Conservation (phyloP, 495 filamentous ascomycete species). For the Neurospora sp. region DNA sequence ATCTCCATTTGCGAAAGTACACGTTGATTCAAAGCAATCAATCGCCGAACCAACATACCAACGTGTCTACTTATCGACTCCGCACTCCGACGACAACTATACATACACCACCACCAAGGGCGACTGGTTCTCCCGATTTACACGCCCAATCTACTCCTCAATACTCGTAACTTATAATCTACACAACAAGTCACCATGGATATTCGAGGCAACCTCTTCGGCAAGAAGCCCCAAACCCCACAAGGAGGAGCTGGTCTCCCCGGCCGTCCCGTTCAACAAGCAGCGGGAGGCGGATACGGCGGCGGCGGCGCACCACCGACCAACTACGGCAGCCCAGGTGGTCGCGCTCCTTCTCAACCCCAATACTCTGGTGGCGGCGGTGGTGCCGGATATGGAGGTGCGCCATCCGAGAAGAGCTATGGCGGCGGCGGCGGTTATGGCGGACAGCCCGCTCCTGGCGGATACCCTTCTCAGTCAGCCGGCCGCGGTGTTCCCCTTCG, state of each 20-base stretch:
- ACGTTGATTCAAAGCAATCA: neutral
- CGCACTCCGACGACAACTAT: too few relatives aligned
- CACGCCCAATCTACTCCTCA: neutral
- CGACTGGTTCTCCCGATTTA: neutral
- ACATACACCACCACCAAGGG: neutral
- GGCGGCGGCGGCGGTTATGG: slow-evolving; percentile 10
- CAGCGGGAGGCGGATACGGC: slow-evolving; percentile 11
- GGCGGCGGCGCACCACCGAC: slow-evolving; percentile 4
- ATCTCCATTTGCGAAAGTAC: neutral
- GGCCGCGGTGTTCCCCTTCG: slow-evolving; percentile 16
- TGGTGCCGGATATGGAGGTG: neutral
- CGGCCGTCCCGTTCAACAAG: slow-evolving; percentile 18
- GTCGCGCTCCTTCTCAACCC: slow-evolving; percentile 5
- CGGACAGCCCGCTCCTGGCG: neutral
- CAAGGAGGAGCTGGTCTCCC: slow-evolving; percentile 17
- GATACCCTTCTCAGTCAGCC: slow-evolving; percentile 5
- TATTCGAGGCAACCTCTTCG: slow-evolving; percentile 31
- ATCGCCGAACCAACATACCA: neutral
- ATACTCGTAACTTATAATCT: neutral
- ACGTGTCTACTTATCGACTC: slow-evolving; percentile 1
- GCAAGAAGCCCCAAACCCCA: slow-evolving; percentile 17
- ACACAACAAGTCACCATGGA: slow-evolving; percentile 18
- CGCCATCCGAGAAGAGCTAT: neutral
- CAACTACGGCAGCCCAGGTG: slow-evolving; percentile 13
- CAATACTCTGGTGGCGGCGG: slow-evolving; percentile 1